Evolutionary conservation across 495 filamentous ascomycete genomes (phyloP).

Genomic region (Jackrogersella minutella): DNA sequence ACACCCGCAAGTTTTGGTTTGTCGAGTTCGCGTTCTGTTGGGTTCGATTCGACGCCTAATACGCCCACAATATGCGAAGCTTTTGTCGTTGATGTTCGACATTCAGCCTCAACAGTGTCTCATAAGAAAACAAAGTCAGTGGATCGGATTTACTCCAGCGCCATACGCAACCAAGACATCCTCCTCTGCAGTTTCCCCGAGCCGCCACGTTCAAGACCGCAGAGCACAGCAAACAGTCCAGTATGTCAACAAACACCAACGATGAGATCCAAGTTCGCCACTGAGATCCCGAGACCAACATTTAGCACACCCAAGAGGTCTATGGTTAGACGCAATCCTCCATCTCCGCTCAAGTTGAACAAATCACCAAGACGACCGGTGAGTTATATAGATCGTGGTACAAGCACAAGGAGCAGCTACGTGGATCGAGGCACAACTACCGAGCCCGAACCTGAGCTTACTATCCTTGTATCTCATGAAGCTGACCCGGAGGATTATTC

Average conservation of each 20-base stretch:
- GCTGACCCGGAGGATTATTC: neutral
- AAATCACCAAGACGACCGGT: conserved; percentile 11
- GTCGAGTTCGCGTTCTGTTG: conserved; percentile 13
- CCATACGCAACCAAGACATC: conserved; percentile 40
- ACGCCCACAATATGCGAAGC: conserved; percentile 42
- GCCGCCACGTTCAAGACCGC: conserved; percentile 22
- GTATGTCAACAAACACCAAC: neutral
- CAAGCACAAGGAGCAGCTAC: conserved; percentile 19
- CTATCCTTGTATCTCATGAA: neutral
- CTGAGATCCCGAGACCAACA: conserved; percentile 30
- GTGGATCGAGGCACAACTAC: conserved; percentile 24
- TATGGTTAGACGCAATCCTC: conserved; percentile 24
- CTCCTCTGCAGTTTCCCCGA: conserved; percentile 32
- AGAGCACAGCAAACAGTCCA: neutral
- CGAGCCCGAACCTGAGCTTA: conserved; percentile 12
- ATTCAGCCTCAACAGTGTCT: conserved; percentile 10
- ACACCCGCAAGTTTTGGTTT: conserved; percentile 25
- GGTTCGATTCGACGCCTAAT: conserved; percentile 25
- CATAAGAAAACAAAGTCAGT: conserved; percentile 35
- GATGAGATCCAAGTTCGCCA: conserved; percentile 28
- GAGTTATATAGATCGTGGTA: conserved; percentile 27
- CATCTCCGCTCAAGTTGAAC: conserved; percentile 28
- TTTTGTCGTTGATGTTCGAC: conserved; percentile 33
- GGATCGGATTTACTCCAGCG: conserved; percentile 38
- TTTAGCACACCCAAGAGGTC: conserved; percentile 31